Conservation (phyloP, 2,329 filamentous ascomycete species). For the Coleophoma cylindrospora region DNA sequence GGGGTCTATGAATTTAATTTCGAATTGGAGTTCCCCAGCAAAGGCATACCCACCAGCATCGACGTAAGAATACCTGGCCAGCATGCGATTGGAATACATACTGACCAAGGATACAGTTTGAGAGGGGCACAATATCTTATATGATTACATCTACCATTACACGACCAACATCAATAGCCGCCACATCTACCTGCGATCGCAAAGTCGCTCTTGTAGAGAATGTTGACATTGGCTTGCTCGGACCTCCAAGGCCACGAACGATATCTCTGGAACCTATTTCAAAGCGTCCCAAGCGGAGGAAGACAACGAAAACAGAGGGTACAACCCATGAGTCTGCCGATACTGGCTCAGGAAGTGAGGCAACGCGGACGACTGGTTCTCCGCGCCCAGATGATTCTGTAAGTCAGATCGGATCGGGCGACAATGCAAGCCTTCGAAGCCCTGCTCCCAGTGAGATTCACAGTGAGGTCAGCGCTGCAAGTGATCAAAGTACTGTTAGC, state of each 20-base stretch:
- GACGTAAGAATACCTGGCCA: conserved; percentile 57
- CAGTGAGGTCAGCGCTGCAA: conserved; percentile 66
- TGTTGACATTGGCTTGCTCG: conserved; percentile 76
- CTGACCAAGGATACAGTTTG: conserved; percentile 61
- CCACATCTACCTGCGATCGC: conserved; percentile 73
- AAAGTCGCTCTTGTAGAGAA: conserved; percentile 76
- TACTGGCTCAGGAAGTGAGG: conserved; percentile 16
- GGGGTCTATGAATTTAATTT: conserved; percentile 78
- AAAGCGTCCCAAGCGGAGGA: conserved; percentile 53
- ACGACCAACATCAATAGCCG: conserved; percentile 78
- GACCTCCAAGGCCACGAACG: conserved; percentile 69
- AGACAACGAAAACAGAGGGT: conserved; percentile 10
- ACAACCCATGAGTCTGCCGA: conserved; percentile 15
- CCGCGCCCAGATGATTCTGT: conserved; percentile 24
- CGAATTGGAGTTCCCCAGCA: conserved; percentile 63
- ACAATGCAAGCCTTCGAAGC: conserved; percentile 38
- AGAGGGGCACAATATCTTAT: conserved; percentile 89
- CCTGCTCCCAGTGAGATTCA: conserved; percentile 48
- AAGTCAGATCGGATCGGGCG: conserved; percentile 25
- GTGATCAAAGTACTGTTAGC: conserved; percentile 54
- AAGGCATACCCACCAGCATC: conserved; percentile 81
- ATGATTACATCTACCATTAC: conserved; percentile 87
- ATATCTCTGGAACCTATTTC: conserved; percentile 86
- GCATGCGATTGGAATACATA: background rate
- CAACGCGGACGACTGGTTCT: conserved; percentile 11